Evolutionary conservation across 768 basidiomycete species (phyloP).

Genomic region (Podaxis sp.): DNA sequence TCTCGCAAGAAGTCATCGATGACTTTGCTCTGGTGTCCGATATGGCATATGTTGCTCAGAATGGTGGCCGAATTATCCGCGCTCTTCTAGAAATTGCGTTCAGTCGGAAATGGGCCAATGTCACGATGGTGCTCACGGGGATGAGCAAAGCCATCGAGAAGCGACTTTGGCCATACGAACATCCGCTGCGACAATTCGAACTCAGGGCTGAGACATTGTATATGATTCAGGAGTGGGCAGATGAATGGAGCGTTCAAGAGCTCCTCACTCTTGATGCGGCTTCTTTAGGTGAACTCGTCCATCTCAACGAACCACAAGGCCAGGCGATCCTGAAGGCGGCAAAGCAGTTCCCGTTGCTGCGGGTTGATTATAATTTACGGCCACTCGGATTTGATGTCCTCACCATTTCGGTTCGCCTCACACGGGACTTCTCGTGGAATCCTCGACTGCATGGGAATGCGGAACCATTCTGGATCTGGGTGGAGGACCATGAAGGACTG

Average conservation of each 20-base stretch:
- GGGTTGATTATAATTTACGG: constrained; percentile 62
- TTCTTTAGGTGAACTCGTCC: constrained; percentile 75
- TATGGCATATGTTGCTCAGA: constrained; percentile 90
- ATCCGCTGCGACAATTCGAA: constrained; percentile 80
- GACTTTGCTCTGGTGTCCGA: constrained; percentile 98
- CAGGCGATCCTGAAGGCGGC: constrained; percentile 73
- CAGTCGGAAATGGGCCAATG: constrained; percentile 87
- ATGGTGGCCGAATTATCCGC: constrained; percentile 91
- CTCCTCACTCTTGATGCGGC: constrained; percentile 61
- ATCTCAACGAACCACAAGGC: constrained; percentile 84
- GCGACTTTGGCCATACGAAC: constrained; percentile 91
- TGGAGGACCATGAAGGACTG: constrained; percentile 81
- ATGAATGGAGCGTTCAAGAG: constrained; percentile 73
- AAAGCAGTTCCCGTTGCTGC: constrained; percentile 75
- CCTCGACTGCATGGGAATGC: constrained; percentile 63
- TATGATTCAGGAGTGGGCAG: constrained; percentile 74
- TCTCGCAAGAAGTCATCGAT: constrained; percentile 75
- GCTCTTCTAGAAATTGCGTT: constrained; percentile 93
- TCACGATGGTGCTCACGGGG: constrained; percentile 73
- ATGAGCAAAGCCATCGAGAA: constrained; percentile 93
- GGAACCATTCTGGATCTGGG: constrained; percentile 95
- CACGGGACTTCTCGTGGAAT: constrained; percentile 77
- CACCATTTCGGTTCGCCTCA: constrained; percentile 62
- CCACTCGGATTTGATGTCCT: constrained; percentile 85
- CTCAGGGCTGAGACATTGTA: constrained; percentile 77